Evolutionary conservation across 345 rosid genomes (phyloP).

Genomic region (Syzygium oleosum): DNA sequence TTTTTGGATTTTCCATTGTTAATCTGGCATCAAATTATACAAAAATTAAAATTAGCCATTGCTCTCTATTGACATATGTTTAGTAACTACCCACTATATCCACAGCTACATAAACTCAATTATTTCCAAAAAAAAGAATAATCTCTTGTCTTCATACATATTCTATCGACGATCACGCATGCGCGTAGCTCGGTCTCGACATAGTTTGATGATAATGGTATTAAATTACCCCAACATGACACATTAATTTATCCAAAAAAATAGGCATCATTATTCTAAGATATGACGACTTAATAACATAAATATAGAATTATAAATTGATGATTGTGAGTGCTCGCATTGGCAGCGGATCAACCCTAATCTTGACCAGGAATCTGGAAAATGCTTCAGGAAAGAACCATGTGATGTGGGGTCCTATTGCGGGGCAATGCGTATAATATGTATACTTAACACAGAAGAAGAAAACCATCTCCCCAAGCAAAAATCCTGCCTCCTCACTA

Average conservation of each 20-base stretch:
- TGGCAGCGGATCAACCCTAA: neutral
- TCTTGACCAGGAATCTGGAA: neutral
- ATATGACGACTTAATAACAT: neutral
- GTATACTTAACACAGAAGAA: neutral
- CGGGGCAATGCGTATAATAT: neutral
- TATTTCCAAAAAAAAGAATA: neutral
- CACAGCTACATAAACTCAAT: neutral
- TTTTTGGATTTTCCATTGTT: neutral
- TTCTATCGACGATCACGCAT: neutral
- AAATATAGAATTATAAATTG: neutral
- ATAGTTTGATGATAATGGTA: neutral
- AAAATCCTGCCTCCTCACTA: neutral
- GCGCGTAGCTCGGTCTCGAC: rapidly evolving
- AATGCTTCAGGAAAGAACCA: neutral
- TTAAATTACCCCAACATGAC: neutral
- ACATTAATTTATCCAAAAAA: neutral
- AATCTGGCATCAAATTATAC: neutral
- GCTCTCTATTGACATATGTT: neutral
- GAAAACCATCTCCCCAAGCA: neutral
- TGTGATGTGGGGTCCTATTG: neutral
- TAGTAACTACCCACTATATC: neutral
- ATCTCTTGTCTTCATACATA: neutral
- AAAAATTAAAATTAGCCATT: neutral
- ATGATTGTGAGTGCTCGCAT: neutral
- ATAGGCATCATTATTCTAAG: neutral